Evolutionary conservation across 495 filamentous ascomycete genomes (phyloP), one percentile per base, ranked within the genome.

Genomic region (Xylona heveae): DNA sequence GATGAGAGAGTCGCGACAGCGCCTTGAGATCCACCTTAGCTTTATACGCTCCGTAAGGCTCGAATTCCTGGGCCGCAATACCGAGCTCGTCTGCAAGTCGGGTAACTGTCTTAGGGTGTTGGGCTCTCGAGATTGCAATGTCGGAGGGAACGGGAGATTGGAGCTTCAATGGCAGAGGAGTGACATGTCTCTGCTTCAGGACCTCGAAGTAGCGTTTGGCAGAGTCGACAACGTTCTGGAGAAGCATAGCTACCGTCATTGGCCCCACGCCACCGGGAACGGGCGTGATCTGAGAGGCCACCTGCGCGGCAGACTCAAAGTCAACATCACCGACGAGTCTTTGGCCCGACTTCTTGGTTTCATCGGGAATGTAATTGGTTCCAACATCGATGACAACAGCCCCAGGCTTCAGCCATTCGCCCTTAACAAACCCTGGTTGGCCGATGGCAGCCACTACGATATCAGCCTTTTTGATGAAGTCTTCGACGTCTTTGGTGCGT

Each of bases 191-290:
- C 32, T n/a, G n/a, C n/a, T n/a, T n/a, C n/a, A n/a, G n/a, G n/a
- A n/a, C n/a, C 22, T 88, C 78, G 39, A 91, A 88, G 48, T 76
- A 83, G 30, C 62, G 56, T 18, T 71, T 76, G 19, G 85, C 73
- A 14, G 83, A 66, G 39, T 78, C 68, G 23, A 95, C 75, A 16
- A 95, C 83, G 47, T 97, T 97, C 52, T 92, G 74, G 37, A 97
- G 50, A 12, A 97, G 64, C 77, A 95, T 95, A 20, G 88, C 88
- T 32, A 97, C 82, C 8, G 88, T 97, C 84, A 95, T 95, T 23
- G 88, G 88, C 3, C 88, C 88, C 36, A 95, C 88, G 47, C 88
- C 88, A 37, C 88, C 88, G 1, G 90, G 88, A 21, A 97, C 88
- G 2, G 88, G 88, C 1, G 90, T 97, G 44, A 97, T 95, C 38